Evolutionary conservation across 352 stramenopile genomes (phyloP).

Genomic region (Globisporangium orthogonon): DNA sequence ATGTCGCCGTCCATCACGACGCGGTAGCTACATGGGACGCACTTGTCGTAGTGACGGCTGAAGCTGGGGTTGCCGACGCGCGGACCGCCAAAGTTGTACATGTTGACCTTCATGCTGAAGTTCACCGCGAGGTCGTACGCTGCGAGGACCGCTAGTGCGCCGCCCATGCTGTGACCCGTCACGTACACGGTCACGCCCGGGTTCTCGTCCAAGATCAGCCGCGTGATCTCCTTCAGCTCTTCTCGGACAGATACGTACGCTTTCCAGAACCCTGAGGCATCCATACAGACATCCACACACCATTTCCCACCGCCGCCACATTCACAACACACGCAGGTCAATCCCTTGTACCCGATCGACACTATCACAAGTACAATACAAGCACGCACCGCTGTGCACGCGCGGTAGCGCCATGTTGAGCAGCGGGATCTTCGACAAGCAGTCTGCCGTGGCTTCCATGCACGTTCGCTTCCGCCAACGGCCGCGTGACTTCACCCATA

Average conservation of each 20-base stretch:
- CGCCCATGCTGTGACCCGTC: conserved; percentile 91
- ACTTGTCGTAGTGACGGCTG: conserved; percentile 63
- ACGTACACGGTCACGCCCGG: conserved; percentile 87
- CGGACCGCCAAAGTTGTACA: conserved; percentile 89
- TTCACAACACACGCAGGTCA: no score
- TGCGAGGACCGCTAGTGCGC: conserved; percentile 83
- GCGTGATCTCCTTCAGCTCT: conserved; percentile 72
- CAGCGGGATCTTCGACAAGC: conserved; percentile 67
- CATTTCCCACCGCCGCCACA: no score
- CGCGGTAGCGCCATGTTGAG: conserved; percentile 82
- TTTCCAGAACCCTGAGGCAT: conserved; percentile 68
- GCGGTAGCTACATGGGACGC: conserved; percentile 72
- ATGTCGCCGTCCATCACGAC: conserved; percentile 81
- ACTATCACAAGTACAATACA: not conserved
- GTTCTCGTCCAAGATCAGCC: conserved; percentile 76
- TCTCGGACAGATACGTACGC: conserved; percentile 77
- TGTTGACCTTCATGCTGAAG: conserved; percentile 80
- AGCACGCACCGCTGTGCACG: conserved; percentile 65
- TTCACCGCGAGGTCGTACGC: conserved; percentile 83
- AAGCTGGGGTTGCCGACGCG: conserved; percentile 85
- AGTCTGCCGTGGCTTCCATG: conserved; percentile 50
- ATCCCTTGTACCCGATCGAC: not conserved
- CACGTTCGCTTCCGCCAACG: conserved; percentile 44
- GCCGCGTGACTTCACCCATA: conserved; percentile 72
- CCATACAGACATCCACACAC: not conserved